Evolutionary conservation across 1,139 yeast genomes (phyloP), one percentile per base, ranked within the genome.

Genomic region (Yamadazyma blattariae): DNA sequence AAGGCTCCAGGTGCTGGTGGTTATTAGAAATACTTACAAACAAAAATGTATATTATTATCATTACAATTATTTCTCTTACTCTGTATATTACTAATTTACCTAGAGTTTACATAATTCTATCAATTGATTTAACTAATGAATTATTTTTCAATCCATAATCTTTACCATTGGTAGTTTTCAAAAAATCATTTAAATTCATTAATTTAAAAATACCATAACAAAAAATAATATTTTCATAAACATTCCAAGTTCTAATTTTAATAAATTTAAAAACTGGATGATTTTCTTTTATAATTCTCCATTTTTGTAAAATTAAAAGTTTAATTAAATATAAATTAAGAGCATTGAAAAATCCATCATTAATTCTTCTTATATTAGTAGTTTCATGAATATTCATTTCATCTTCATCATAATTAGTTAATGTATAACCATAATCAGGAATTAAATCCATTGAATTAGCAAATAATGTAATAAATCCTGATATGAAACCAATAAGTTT

Each of bases 1-100:
- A 69, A 71, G 39, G 88, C 76, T 24, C 95, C 95, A 12, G 94
- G 95, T 30, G 67, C 67, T 34, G 65, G 63, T 24, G 67, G 67
- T 18, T 61, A 61, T 39, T 54, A 51, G 38, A 17, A 12, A 13
- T 17, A 27, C 16, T 13, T 12, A n/a, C n/a, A n/a, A n/a, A 16
- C 18, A 25, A 15, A 25, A 39, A 26, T 29, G 30, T 32, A 28
- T 27, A 33, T 22, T 31, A n/a, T n/a, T 27, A 28, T 9, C 19
- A 28, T 14, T 16, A 29, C 21, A 12, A 19, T 29, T 8, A 16
- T 13, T 7, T 16, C 19, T 25, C 7, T 25, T 12, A 25, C 7
- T 13, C 28, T 14, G 11, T 27, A 11, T 21, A 10, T 21, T 11
- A 10, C 24, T 21, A 11, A 6, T 21, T 21, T 15, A 11, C 5